Conservation (phyloP, 495 filamentous ascomycete species). For the Aspergillus ostianus region DNA sequence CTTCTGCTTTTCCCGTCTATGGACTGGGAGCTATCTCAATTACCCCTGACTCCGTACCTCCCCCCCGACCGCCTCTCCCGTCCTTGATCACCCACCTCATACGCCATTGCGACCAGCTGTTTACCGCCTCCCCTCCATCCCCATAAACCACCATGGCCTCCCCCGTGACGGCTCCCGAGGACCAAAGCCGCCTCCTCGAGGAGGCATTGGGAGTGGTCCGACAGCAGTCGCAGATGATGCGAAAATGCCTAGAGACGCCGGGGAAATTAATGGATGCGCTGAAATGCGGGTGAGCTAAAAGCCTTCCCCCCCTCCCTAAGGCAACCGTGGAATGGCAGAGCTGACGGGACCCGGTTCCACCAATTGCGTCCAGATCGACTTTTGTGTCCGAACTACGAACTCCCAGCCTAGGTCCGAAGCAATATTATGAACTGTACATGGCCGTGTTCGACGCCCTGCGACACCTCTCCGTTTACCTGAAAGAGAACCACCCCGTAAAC, state of each 20-base stretch:
- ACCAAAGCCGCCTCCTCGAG: slow-evolving; percentile 91
- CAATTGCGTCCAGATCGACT: slow-evolving; percentile 67
- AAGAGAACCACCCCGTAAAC: slow-evolving; percentile 95
- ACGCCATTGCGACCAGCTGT: slow-evolving; percentile 20
- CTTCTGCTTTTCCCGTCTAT: slow-evolving; percentile 13
- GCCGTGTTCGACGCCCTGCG: slow-evolving; percentile 96
- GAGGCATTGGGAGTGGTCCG: slow-evolving; percentile 95
- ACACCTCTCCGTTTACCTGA: slow-evolving; percentile 93
- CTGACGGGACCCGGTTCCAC: slow-evolving; percentile 15
- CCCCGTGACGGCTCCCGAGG: slow-evolving; percentile 71
- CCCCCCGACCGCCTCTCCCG: not conserved
- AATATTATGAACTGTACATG: slow-evolving; percentile 99
- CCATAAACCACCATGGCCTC: slow-evolving; percentile 48
- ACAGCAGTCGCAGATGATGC: slow-evolving; percentile 94
- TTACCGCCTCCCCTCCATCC: slow-evolving; percentile 31
- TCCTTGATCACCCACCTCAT: slow-evolving; percentile 17
- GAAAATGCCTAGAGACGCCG: slow-evolving; percentile 93
- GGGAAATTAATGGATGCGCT: slow-evolving; percentile 99
- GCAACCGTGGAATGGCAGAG: slow-evolving; percentile 28
- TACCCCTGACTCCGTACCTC: not conserved
- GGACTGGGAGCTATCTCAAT: slow-evolving; percentile 13
- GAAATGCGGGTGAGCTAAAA: slow-evolving; percentile 82
- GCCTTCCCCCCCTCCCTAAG: slow-evolving; percentile 20
- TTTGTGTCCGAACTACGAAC: slow-evolving; percentile 96
- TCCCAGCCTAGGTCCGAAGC: slow-evolving; percentile 91